Conservation (phyloP, 768 basidiomycete genomes). For the Naganishia antarctica region DNA sequence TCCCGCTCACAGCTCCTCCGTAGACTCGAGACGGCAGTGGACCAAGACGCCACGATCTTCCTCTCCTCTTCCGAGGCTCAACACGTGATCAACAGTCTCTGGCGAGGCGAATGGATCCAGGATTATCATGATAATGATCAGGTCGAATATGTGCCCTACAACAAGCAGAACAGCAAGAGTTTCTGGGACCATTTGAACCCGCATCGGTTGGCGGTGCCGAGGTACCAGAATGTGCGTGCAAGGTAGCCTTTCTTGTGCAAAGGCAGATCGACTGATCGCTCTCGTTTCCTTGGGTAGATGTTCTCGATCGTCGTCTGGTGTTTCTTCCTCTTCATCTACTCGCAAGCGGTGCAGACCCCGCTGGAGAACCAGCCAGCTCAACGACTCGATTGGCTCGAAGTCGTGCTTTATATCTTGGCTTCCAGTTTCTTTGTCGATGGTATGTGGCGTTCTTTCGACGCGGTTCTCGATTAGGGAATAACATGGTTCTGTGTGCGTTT, state of each 20-base stretch:
- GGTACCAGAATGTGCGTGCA: conserved; percentile 64
- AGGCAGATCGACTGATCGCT: too few species aligned
- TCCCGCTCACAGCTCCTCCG: conserved; percentile 53
- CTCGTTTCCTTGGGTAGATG: too few species aligned
- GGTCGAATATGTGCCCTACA: conserved; percentile 72
- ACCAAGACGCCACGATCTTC: conserved; percentile 68
- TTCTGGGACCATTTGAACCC: conserved; percentile 73
- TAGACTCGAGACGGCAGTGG: conserved; percentile 77
- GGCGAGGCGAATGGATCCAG: conserved; percentile 78
- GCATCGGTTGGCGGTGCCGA: conserved; percentile 73
- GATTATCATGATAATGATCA: conserved; percentile 67
- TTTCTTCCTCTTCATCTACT: conserved; percentile 71
- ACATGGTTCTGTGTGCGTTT: background rate
- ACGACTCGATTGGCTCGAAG: conserved; percentile 70
- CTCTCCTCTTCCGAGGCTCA: conserved; percentile 50
- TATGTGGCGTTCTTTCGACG: conserved; percentile 44
- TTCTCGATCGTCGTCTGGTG: conserved; percentile 57
- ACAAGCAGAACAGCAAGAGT: conserved; percentile 55
- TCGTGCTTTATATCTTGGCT: conserved; percentile 70
- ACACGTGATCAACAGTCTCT: conserved; percentile 73
- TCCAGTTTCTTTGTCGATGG: conserved; percentile 76
- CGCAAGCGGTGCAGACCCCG: conserved; percentile 77
- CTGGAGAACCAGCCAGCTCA: conserved; percentile 60
- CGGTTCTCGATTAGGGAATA: too few species aligned
- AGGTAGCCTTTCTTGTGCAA: too few species aligned